Base-by-base conservation (phyloP, 164 flowering plant genomes). In the Vitis rupestris region DNA sequence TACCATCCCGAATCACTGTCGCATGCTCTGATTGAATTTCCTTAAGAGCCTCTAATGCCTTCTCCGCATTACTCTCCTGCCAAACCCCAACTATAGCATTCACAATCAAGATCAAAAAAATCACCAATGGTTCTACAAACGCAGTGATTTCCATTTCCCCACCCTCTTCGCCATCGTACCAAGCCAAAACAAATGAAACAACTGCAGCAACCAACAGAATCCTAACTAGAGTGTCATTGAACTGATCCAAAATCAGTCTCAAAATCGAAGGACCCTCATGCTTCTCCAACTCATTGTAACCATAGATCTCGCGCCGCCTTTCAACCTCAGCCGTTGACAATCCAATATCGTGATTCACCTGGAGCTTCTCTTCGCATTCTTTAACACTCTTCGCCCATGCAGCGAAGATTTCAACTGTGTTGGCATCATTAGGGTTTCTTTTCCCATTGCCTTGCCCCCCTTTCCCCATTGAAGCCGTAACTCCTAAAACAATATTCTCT, bases 11-110 rank as follows among this genome's bases (percentile, higher is more conserved):
- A 50, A 81, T 62, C 15, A 82, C 85, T 3, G 78, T 51, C 0
- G 87, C 87, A 1, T 70, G 71, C 71, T 82, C 90, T 1, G 84
- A 84, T 29, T 86, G 90, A 56, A 86, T 81, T 65, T 86, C 87
- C 63, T 84, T 86, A 8, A 86, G 81, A 7, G 87, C 87, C 61
- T 86, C 90, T 30, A 86, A 59, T 5, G 90, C 90, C 72, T 86
- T 86, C 75, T 86, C 90, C 0, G 87, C 87, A 61, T 84, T 86
- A 64, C 68, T 84, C 78, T 86, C 89, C 65, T 86, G 89, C 89
- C 89, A 86, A 50, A 86, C 82, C 4, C 89, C 87, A 29, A 86
- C 89, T 37, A 79, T 70, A 1, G 89, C 87, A 58, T 86, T 86
- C 6, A 84, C 73, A 64, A 86, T 84, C 76, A 86, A 70, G 61